A percentile compares a stretch with the other conserved stretches of the same genome.
Evolutionary conservation across 805 yeast genomes (phyloP).

Genomic region (Wickerhamiella shivajii): DNA sequence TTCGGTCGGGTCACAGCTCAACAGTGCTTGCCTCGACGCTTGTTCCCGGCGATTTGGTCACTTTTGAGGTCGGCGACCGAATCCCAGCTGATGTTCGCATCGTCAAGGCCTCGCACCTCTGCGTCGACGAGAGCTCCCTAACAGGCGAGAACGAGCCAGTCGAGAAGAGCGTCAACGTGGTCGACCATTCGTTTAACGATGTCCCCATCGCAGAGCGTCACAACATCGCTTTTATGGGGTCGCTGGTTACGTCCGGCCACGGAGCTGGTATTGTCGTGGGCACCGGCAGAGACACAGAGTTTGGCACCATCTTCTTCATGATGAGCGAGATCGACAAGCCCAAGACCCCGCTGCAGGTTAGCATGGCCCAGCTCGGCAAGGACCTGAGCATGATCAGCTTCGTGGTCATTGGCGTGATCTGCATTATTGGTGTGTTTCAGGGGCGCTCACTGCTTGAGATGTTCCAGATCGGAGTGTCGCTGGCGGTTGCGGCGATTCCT

Average conservation of each 20-base stretch:
- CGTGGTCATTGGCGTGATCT: slow-evolving; percentile 78
- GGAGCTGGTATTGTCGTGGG: slow-evolving; percentile 89
- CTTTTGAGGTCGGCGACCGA: slow-evolving; percentile 82
- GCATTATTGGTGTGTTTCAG: slow-evolving; percentile 76
- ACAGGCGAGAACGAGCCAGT: slow-evolving; percentile 94
- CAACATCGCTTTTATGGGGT: slow-evolving; percentile 91
- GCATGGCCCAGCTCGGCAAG: slow-evolving; percentile 92
- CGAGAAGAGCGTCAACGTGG: slow-evolving; percentile 37
- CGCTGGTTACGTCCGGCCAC: slow-evolving; percentile 89
- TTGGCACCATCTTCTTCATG: slow-evolving; percentile 91
- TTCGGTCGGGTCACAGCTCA: slow-evolving; percentile 64
- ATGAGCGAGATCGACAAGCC: slow-evolving; percentile 93
- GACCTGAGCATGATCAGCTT: slow-evolving; percentile 78
- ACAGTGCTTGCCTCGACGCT: slow-evolving; percentile 73
- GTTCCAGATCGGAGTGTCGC: slow-evolving; percentile 93
- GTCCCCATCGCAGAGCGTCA: slow-evolving; percentile 50
- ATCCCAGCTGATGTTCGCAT: slow-evolving; percentile 92
- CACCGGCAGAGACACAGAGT: slow-evolving; percentile 78
- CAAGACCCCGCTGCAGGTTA: slow-evolving; percentile 86
- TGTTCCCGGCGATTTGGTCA: slow-evolving; percentile 94
- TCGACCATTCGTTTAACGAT: slow-evolving; percentile 4
- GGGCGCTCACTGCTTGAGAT: slow-evolving; percentile 94
- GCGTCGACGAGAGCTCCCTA: slow-evolving; percentile 83
- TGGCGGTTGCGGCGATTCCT: slow-evolving; percentile 98
- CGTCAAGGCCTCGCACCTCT: slow-evolving; percentile 59